Evolutionary conservation across 1,284 basidiomycete genomes (phyloP).

Genomic region (Ustilago shanxiensis): DNA sequence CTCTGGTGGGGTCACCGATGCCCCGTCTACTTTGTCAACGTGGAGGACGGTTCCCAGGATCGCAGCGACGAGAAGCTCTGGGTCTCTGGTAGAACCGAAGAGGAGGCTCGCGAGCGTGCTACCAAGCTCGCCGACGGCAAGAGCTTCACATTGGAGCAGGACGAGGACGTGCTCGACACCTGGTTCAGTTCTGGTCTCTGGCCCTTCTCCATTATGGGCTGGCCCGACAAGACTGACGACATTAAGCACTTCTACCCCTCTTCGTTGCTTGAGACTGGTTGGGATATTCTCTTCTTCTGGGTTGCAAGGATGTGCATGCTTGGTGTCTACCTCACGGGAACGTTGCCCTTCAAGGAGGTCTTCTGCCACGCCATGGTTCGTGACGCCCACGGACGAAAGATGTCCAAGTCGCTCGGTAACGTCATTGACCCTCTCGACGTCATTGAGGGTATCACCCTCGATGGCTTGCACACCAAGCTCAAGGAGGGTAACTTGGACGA

Average conservation of each 20-base stretch:
- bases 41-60: constrained; percentile 84
- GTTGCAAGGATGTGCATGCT: constrained; percentile 98
- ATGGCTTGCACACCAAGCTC: constrained; percentile 88
- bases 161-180: constrained; percentile 97
- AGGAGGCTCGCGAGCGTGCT: constrained; percentile 85
- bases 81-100: constrained; percentile 87
- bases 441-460: constrained; percentile 86
- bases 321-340: constrained; percentile 87
- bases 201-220: constrained; percentile 98
- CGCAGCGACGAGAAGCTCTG: constrained; percentile 71
- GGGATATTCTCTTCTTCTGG: constrained; percentile 99
- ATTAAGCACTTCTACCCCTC: constrained; percentile 83
- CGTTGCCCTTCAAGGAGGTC: constrained; percentile 97
- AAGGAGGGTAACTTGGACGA: constrained; percentile 93
- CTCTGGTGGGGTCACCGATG: constrained; percentile 99
- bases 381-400: constrained; percentile 97
- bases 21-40: constrained; percentile 91
- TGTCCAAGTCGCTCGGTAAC: constrained; percentile 98
- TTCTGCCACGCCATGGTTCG: constrained; percentile 99
- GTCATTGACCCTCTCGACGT: constrained; percentile 98
- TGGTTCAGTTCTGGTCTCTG: constrained; percentile 99
- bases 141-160: constrained; percentile 85
- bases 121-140: constrained; percentile 79
- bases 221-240: constrained; percentile 78
- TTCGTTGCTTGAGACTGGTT: constrained; percentile 92